Evolutionary conservation across 225 moss, liverwort and hornwort genomes (phyloP), one percentile per base, ranked within the genome.

Genomic region (Marchantia polymorpha): DNA sequence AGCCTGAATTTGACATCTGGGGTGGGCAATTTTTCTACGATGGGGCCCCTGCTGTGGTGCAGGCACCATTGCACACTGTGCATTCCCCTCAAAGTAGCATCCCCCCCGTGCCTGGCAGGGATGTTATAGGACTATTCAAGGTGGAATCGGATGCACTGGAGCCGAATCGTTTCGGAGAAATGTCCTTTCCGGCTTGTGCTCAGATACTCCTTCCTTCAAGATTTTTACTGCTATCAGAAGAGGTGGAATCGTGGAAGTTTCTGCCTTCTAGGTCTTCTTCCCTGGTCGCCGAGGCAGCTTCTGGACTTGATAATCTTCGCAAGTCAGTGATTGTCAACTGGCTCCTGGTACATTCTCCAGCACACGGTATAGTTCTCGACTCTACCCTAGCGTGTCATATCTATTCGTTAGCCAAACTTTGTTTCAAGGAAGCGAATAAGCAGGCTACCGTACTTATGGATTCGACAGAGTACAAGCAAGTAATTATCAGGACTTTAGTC

Each of bases 11-110:
- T 74, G 94, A 94, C 89, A 90, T 91, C 51, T 74, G 75, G 73
- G 93, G 95, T 46, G 88, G 90, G 10, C 80, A 81, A 12, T 92
- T 92, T 77, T 90, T 87, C 63, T 95, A 99, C 78, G 60, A 82
- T 50, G 91, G 90, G 67, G 89, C 92, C 80, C 88, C 94, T 76
- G 97, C 91, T 12, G 93, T 91, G 60, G 85, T 99, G 78, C 81
- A 81, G 74, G 64, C 69, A 71, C 74, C 81, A 31, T 13, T 89
- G 69, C 51, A 77, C 31, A 85, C 85, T 23, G 80, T 81, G 70
- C 64, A 81, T 81, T 73, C 68, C 52, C 73, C 84, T 23, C 59
- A 53, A 12, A 60, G 17, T 59, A 26, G 10, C 19, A 0, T 16
- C 39, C 31, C 53, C 9, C 75, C 31, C 53, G 16, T 22, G 14